Percentiles rank a stretch among this genome's conserved stretches.
These are phyloP conservation scores for Clarireedia paspali DNA, from an alignment of 2,329 filamentous ascomycete genomes.

Conservation along the genomic window DNA sequence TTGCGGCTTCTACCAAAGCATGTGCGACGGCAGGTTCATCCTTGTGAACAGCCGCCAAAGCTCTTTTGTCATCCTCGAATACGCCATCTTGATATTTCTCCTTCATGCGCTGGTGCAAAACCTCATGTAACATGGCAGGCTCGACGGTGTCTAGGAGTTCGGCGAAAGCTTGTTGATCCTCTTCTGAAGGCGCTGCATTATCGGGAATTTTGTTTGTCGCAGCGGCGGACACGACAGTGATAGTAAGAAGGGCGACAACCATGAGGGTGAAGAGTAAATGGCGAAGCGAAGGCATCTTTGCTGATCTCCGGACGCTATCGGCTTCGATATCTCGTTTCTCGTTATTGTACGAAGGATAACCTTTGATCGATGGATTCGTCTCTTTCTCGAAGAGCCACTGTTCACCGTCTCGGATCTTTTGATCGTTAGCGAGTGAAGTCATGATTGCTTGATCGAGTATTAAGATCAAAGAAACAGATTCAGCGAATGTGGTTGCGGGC, in stretches of 20 bases:
- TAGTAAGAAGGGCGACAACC: conserved; percentile 27
- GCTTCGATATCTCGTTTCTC: conserved; percentile 9
- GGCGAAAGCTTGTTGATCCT: conserved; percentile 37
- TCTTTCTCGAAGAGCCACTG: conserved; percentile 4
- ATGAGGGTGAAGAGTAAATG: conserved; percentile 31
- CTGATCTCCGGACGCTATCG: conserved; percentile 5
- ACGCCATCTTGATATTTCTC: conserved; percentile 61
- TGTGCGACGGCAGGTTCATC: conserved; percentile 55
- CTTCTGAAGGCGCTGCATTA: conserved; percentile 4
- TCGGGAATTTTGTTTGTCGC: conserved; percentile 18
- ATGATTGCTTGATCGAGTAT: conserved; percentile 10
- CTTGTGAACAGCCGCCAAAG: conserved; percentile 54
- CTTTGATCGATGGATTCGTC: neutral
- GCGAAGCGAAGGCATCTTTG: conserved; percentile 34
- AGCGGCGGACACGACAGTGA: conserved; percentile 31
- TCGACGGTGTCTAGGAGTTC: conserved; percentile 49
- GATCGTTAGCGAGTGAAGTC: conserved; percentile 14
- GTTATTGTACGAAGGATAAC: neutral
- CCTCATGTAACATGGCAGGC: conserved; percentile 53
- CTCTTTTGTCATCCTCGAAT: conserved; percentile 55
- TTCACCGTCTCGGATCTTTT: conserved; percentile 13
- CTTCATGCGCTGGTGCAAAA: conserved; percentile 56
- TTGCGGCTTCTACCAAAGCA: conserved; percentile 53
- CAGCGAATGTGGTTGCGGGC: neutral
- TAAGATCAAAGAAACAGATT: neutral